Base-by-base conservation (phyloP, 2,329 filamentous ascomycete genomes). In the Juglanconis juglandina region DNA sequence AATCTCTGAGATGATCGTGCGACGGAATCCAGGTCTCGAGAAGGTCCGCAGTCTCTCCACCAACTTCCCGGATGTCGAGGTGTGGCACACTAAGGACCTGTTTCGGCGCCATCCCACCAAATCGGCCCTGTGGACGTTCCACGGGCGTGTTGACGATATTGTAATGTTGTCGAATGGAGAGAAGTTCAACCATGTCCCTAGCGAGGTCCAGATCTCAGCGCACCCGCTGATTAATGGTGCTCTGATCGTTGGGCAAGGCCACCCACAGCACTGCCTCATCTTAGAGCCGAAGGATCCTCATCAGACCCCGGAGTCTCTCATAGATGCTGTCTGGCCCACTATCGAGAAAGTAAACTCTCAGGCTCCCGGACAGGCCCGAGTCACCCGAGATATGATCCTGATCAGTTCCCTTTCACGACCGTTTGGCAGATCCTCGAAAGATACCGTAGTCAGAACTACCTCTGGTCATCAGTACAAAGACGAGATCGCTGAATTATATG, bases 21-120 rank as follows among this genome's bases (percentile, higher is more conserved):
- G 59, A 34, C 56, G 56, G 24, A 62, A 68, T 30, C 56, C 56
- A 2, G 41, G 46, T 3, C 57, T 64, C 10, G 64, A 63, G 46
- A 54, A 56, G n/a, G 33, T 62, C 41, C 64, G 63, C 10, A 44
- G 46, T 32, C 50, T 64, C 7, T 63, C 63, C 1, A 61, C 61
- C 32, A 66, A 64, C 41, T 62, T 66, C 24, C 66, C 65, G 2
- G 46, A 66, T n/a, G 52, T 65, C 11, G 59, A 65, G 34, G 58
- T 64, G 2, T 67, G 65, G 61, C 63, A 60, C 32, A 65, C 66
- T 1, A 63, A 59, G 17, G 66, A 68, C 17, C 60, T 92, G 89
- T 79, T 92, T 35, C 46, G 7, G 1, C 37, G 17, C 2, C 51
- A 54, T n/a, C 44, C 54, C 2, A 42, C 50, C 32, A 58, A 61